Base-by-base conservation (phyloP, 2,329 filamentous ascomycete species). In the Aspergillus thermomutatus region DNA sequence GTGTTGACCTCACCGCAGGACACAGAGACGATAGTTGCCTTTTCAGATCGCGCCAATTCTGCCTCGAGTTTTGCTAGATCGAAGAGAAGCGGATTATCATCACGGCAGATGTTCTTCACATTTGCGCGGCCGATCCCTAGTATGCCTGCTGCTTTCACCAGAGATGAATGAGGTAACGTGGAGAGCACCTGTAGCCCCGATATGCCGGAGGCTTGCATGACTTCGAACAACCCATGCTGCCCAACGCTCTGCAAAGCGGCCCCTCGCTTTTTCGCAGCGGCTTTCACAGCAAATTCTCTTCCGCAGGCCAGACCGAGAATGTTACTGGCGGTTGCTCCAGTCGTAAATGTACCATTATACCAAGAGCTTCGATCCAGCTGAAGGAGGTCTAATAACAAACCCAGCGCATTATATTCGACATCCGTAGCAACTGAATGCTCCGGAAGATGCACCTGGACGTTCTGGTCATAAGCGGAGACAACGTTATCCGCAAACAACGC, bases 1-100 rank as follows among this genome's bases (percentile, higher is more conserved):
- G 92, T 95, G 65, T 97, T 97, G 27, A 97, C 91, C 75, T 97
- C 93, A 1, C 90, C 90, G 5, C 88, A 89, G 45, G 91, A 92
- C n/a, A 96, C 76, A 4, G 83, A 86, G 40, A 97, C 84, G 59
- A 97, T 90, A 50, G 82, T 89, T n/a, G 83, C 89, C 11, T 83
- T 80, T 2, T 81, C 81, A 1, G 74, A 55, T 63, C 69, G 68
- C 52, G 76, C 66, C 17, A 95, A 76, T 55, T 85, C 81, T 48
- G 72, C 72, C 71, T 91, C 86, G 1, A 96, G 77, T 3, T 77
- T 77, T 2, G 80, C 78, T 5, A 96, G 66, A 65, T 96, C 86
- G 60, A 96, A 81, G 47, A 79, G 81, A 79, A 92, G 91, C 0
- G 87, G 84, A 65, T 87, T 79, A 8, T 66, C 59, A 3, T 68